phyloP scores from a whole-genome alignment of 208 protist species.

The Phytomonas sp. region DNA sequence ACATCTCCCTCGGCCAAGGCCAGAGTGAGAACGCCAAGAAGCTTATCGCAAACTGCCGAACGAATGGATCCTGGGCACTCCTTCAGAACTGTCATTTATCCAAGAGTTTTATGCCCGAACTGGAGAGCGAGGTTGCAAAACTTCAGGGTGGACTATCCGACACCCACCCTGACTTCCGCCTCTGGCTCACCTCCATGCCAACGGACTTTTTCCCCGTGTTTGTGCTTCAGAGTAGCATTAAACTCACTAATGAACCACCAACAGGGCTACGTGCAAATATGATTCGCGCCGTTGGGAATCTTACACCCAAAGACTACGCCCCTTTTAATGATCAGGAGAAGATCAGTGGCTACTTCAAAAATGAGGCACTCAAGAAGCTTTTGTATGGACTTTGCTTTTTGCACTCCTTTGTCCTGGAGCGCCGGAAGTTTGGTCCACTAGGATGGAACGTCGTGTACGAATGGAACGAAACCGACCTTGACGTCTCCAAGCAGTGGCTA shows the following conservation, averaged over 20 bases:
- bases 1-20: constrained; percentile 96
- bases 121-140: constrained; percentile 88
- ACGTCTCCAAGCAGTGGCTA: constrained; percentile 93
- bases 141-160: constrained; percentile 34
- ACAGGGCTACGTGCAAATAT: constrained; percentile 95
- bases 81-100: constrained; percentile 97
- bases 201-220: constrained; percentile 95
- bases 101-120: constrained; percentile 94
- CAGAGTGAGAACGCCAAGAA: constrained; percentile 93
- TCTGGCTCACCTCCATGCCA: constrained; percentile 98
- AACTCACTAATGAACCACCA: constrained; percentile 97
- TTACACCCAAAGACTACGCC: constrained; percentile 83
- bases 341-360: constrained; percentile 41
- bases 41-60: constrained; percentile 89
- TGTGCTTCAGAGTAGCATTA: constrained; percentile 96
- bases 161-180: constrained; percentile 88
- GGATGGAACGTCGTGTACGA: constrained; percentile 98
- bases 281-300: constrained; percentile 88
- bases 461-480: constrained; percentile 97
- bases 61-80: constrained; percentile 91
- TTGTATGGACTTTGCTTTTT: constrained; percentile 96
- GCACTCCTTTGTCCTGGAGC: constrained; percentile 94
- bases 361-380: constrained; percentile 90
- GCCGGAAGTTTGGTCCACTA: constrained; percentile 94
- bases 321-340: constrained; percentile 27